Evolutionary conservation across 1,139 yeast species (phyloP).

Genomic region (Candida buenavistaensis): DNA sequence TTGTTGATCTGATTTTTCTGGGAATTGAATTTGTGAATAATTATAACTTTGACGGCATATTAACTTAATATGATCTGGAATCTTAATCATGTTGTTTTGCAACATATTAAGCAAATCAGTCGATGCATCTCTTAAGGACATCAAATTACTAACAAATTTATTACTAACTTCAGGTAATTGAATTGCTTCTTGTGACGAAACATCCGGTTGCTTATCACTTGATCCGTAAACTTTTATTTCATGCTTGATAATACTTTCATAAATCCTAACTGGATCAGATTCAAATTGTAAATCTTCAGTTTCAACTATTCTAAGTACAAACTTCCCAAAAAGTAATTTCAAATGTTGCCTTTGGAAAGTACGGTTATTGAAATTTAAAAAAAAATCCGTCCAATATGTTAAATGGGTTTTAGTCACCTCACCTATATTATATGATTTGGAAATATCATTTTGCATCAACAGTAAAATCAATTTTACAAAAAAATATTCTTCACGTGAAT

Average conservation of each 20-base stretch:
- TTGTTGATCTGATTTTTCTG: constrained; percentile 52
- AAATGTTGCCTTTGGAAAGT: constrained; percentile 61
- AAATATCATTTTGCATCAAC: constrained; percentile 49
- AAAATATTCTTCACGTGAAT: constrained; percentile 73
- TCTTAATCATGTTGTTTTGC: constrained; percentile 33
- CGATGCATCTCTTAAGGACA: constrained; percentile 69
- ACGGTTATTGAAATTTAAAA: constrained; percentile 56
- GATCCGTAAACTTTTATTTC: constrained; percentile 49
- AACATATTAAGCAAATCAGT: constrained; percentile 54
- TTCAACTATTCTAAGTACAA: constrained; percentile 48
- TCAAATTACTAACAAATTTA: constrained; percentile 71
- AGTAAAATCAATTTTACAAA: constrained; percentile 60
- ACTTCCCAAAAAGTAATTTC: constrained; percentile 53
- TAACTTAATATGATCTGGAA: constrained; percentile 65
- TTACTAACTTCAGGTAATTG: constrained; percentile 71
- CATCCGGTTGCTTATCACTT: constrained; percentile 26
- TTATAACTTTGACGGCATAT: constrained; percentile 35
- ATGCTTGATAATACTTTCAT: constrained; percentile 44
- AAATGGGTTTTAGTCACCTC: constrained; percentile 36
- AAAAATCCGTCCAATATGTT: constrained; percentile 50
- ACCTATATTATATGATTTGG: constrained; percentile 25
- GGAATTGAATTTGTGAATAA: constrained; percentile 43
- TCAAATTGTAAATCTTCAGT: constrained; percentile 67
- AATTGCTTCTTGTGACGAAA: constrained; percentile 70
- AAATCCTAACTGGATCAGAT: constrained; percentile 75